Conservation (phyloP, 2,329 filamentous ascomycete genomes). For the Didymella lethalis region DNA sequence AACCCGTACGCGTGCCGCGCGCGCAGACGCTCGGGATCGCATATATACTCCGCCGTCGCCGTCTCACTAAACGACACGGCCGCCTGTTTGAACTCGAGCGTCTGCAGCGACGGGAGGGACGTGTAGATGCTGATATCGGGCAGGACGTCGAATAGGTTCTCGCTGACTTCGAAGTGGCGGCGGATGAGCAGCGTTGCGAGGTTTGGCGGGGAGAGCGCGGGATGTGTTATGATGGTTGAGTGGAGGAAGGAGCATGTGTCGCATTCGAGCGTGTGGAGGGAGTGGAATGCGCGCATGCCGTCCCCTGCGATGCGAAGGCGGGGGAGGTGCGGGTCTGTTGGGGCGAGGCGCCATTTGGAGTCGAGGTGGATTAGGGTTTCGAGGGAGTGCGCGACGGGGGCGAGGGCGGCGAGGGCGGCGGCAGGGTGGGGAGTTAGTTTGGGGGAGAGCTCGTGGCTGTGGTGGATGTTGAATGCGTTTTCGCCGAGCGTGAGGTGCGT, state of each 20-base stretch:
- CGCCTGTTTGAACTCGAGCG: slow-evolving; percentile 41
- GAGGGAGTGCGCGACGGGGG: slow-evolving; percentile 42
- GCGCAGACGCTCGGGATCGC: slow-evolving; percentile 32
- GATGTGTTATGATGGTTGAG: slow-evolving; percentile 36
- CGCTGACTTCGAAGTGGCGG: slow-evolving; percentile 29
- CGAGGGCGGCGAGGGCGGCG: slow-evolving; percentile 37
- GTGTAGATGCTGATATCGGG: slow-evolving; percentile 39
- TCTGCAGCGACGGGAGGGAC: slow-evolving; percentile 35
- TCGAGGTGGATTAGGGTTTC: slow-evolving; percentile 41
- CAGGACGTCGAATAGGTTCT: slow-evolving; percentile 41
- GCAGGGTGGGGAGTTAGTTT: slow-evolving; percentile 27
- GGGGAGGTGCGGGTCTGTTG: slow-evolving; percentile 24
- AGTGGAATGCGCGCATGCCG: slow-evolving; percentile 44
- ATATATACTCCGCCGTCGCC: slow-evolving; percentile 32
- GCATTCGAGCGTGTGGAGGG: slow-evolving; percentile 40
- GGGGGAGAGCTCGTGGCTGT: slow-evolving; percentile 21
- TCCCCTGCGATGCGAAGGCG: slow-evolving; percentile 31
- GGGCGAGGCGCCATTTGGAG: slow-evolving; percentile 31
- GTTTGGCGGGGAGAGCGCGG: slow-evolving; percentile 39
- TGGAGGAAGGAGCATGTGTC: slow-evolving; percentile 45
- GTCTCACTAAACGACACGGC: slow-evolving; percentile 21
- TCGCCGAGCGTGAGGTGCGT: slow-evolving; percentile 47
- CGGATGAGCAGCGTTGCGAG: slow-evolving; percentile 39
- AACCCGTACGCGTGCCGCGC: slow-evolving; percentile 40
- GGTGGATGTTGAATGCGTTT: slow-evolving; percentile 40